Conservation (phyloP, 2,329 filamentous ascomycete species). For the Cadophora sp. region DNA sequence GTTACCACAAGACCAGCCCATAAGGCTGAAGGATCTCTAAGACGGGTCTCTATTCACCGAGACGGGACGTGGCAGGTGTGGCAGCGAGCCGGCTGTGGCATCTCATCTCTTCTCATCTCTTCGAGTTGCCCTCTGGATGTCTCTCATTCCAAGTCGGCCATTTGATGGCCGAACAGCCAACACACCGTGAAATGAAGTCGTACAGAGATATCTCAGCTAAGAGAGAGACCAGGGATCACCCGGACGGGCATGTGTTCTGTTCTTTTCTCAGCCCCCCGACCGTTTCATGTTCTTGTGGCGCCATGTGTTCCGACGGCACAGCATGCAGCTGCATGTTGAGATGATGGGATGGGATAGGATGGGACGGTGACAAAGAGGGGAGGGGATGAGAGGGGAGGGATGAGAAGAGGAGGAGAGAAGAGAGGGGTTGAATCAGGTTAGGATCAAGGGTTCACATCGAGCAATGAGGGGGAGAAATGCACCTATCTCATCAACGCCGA, state of each 20-base stretch:
- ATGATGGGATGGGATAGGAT: neutral
- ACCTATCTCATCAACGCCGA: conserved; percentile 6
- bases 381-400: neutral
- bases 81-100: conserved; percentile 1
- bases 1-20: neutral
- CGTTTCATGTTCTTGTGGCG: conserved; percentile 26
- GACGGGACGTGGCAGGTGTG: conserved; percentile 4
- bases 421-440: neutral
- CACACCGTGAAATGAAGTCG: conserved; percentile 18
- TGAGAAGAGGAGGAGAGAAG: too few species aligned
- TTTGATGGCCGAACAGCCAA: conserved; percentile 1
- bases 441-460: conserved; percentile 5
- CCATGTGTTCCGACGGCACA: conserved; percentile 23
- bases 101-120: neutral
- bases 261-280: conserved; percentile 20
- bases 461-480: neutral
- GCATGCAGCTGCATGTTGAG: conserved; percentile 17
- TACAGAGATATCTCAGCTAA: conserved; percentile 11
- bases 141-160: conserved; percentile 10
- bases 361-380: neutral
- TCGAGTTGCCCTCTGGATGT: neutral
- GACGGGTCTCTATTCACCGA: conserved; percentile 7
- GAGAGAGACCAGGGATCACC: conserved; percentile 8
- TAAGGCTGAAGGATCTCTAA: conserved; percentile 23
- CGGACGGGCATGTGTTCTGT: conserved; percentile 12